Percentiles rank a stretch among this genome's conserved stretches.
Evolutionary conservation across 163 green algal genomes (phyloP).

Genomic region (Chlamydomonas reinhardtii): DNA sequence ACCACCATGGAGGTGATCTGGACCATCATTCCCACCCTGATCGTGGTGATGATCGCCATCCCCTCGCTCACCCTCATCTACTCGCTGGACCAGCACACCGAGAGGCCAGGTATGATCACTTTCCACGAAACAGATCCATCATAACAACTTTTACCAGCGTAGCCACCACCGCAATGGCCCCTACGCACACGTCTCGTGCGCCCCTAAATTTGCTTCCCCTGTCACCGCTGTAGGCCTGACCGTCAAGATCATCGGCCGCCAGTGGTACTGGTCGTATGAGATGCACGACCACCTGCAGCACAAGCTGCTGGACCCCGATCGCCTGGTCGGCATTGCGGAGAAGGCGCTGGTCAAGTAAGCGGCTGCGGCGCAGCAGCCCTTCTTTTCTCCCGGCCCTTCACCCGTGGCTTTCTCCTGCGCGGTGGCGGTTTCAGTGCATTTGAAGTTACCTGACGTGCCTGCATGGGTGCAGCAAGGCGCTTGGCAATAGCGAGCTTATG

Average conservation of each 20-base stretch:
- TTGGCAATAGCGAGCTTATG: too few species aligned
- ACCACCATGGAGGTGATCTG: slow-evolving; percentile 65
- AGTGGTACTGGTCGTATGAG: slow-evolving; percentile 72
- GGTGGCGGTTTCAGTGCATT: too few species aligned
- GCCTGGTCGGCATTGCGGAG: slow-evolving; percentile 60
- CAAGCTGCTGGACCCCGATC: slow-evolving; percentile 68
- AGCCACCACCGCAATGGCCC: too few species aligned
- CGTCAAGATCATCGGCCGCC: slow-evolving; percentile 67
- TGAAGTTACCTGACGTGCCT: too few species aligned
- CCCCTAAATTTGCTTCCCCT: too few species aligned
- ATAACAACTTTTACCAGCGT: too few species aligned
- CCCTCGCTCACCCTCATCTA: slow-evolving; percentile 69
- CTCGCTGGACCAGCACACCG: slow-evolving; percentile 66
- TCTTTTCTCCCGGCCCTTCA: neutral
- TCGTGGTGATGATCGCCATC: slow-evolving; percentile 61
- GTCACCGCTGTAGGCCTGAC: slow-evolving; percentile 59
- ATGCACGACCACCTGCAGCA: slow-evolving; percentile 73
- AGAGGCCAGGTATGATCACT: slow-evolving; percentile 52
- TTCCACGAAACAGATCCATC: too few species aligned
- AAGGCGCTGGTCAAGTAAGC: slow-evolving; percentile 45
- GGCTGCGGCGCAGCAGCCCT: neutral
- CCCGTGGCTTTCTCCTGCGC: too few species aligned
- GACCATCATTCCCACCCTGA: slow-evolving; percentile 65
- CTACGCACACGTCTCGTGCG: too few species aligned
- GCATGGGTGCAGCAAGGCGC: too few species aligned